Evolutionary conservation across 345 rosid species (phyloP), one percentile per base, ranked within the genome.

Genomic region (Brassica juncea): DNA sequence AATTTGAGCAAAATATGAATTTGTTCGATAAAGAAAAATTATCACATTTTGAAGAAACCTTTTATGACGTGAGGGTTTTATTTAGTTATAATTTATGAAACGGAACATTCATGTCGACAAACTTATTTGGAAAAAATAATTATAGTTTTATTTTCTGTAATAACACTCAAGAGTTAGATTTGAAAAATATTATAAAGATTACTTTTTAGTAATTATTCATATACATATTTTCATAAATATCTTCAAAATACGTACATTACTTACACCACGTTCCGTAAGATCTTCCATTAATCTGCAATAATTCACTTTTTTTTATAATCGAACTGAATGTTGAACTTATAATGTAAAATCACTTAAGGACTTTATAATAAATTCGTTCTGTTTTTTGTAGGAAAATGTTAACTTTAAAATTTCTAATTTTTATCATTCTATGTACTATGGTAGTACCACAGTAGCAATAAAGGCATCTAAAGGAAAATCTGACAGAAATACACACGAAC

Each of bases 391-490:
- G 11, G 11, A 37, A 37, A 37, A 8, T 23, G 25, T 34, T 34
- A 34, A 34, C 37, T 34, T 34, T 34, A 34, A 34, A 34, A 34
- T 34, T 34, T 37, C 8, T 37, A 37, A 12, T 4, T 34, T 15
- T 15, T n/a, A 32, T 64, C 47, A 34, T 64, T 30, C 16, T 63
- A n/a, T 34, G 37, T 34, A 6, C 8, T 35, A 23, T 23, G 25
- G 8, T 35, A 35, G 3, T 0, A 31, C 42, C 25, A 64, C 27
- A 15, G 2, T 19, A 34, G 67, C 42, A 30, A 67, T 42, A 67
- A 12, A 12, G 71, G 49, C 34, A 57, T 67, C 55, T 58, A 57
- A 68, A 68, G 59, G 47, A 68, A 47, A 27, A 44, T 68, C 71
- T 49, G 72, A 49, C 39, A 27, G 39, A 47, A 27, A 25, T 39